Evolutionary conservation across 2,329 filamentous ascomycete species (phyloP).

Genomic region (Trichoderma sp.): DNA sequence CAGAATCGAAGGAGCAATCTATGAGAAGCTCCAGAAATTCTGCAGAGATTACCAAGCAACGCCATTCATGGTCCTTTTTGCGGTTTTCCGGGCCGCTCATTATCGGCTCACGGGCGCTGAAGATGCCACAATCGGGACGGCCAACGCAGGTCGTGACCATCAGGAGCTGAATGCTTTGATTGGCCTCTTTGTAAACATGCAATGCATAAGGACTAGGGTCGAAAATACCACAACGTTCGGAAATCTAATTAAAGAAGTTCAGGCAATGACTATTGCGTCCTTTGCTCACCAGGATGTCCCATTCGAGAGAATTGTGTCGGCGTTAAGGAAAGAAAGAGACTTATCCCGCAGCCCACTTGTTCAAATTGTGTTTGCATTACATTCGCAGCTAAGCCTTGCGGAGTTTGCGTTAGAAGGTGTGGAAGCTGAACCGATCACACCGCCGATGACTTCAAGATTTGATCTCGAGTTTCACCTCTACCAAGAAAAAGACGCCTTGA

Average conservation of each 20-base stretch:
- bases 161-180: background rate
- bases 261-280: background rate
- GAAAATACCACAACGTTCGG: background rate
- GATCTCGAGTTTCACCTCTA: background rate
- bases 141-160: background rate
- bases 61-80: background rate
- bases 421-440: background rate
- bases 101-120: background rate
- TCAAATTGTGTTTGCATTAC: background rate
- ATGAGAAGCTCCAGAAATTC: background rate
- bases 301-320: background rate
- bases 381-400: background rate
- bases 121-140: background rate
- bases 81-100: background rate
- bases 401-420: background rate
- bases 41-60: background rate
- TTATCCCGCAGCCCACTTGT: background rate
- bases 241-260: background rate
- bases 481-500: background rate
- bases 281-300: background rate
- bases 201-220: background rate
- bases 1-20: background rate
- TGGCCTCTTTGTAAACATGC: background rate
- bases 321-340: background rate
- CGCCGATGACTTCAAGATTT: background rate